Evolutionary conservation across 1,139 yeast species (phyloP).

Genomic region (Debaryomyces nepalensis): DNA sequence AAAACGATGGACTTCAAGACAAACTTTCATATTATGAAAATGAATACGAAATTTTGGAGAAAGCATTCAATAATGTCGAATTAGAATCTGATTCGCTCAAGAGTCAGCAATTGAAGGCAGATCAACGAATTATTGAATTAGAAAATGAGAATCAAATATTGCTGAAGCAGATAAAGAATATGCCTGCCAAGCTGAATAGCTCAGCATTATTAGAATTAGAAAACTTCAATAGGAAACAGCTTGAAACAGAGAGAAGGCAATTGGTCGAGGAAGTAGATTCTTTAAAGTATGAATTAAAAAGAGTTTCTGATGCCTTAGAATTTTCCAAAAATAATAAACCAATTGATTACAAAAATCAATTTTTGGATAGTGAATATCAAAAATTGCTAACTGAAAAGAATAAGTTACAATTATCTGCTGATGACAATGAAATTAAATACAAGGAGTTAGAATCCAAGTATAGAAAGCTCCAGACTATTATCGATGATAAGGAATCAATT

Average conservation of each 20-base stretch:
- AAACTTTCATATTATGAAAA: constrained; percentile 32
- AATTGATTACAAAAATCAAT: constrained; percentile 2
- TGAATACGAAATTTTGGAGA: constrained; percentile 30
- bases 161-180: constrained; percentile 17
- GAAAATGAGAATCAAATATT: constrained; percentile 24
- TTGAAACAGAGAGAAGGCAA: constrained; percentile 25
- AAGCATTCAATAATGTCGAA: constrained; percentile 22
- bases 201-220: constrained; percentile 32
- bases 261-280: constrained; percentile 23
- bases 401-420: constrained; percentile 19
- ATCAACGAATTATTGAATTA: constrained; percentile 18
- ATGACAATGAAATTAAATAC: constrained; percentile 21
- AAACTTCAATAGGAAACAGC: constrained; percentile 22
- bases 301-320: constrained; percentile 64
- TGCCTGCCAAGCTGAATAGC: constrained; percentile 18
- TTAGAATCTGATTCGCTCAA: constrained; percentile 21
- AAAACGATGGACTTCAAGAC: constrained; percentile 28
- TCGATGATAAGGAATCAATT: constrained; percentile 38
- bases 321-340: constrained; percentile 56
- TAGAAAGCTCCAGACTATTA: constrained; percentile 7
- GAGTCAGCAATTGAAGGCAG: constrained; percentile 17
- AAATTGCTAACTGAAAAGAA: constrained; percentile 23
- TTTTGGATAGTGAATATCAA: constrained; percentile 23
- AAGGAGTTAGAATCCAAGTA: constrained; percentile 23
- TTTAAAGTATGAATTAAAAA: constrained; percentile 23